Evolutionary conservation across 768 basidiomycete genomes (phyloP), one percentile per base, ranked within the genome.

Genomic region (Termitomyces bulborhizus): DNA sequence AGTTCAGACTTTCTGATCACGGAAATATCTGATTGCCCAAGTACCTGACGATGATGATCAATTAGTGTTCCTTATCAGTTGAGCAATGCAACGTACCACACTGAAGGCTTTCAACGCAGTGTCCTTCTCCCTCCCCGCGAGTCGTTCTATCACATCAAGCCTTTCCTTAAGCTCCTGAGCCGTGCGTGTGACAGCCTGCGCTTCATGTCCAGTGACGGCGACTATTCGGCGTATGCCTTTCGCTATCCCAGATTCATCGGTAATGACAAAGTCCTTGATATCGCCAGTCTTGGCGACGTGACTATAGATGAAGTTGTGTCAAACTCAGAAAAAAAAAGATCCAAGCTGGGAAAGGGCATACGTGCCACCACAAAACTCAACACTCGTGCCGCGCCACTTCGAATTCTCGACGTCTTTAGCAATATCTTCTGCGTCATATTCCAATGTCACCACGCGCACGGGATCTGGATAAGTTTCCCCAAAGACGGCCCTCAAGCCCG

Each of bases 301-400:
- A 1, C 92, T 93, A 41, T 8, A 18, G 55, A 34, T 39, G 29
- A n/a, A 56, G 9, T 27, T 18, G 4, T 45, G 29, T 46, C 31
- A 39, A 27, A 26, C 27, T 26, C 13, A 46, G 4, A 4, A 34
- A 12, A 9, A 52, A n/a, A 39, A 21, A 21, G 21, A 26, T 42
- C 8, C 34, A 36, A n/a, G 37, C 9, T n/a, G 26, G 37, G 24
- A 51, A 53, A 46, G 24, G 42, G 82, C 91, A 69, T 63, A 93
- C 84, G 97, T 99, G 70, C 97, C 97, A 71, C 97, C 97, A 68
- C 97, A 99, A 68, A 99, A 96, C 72, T 99, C 97, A 59, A 97
- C 83, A 68, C 90, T 94, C 11, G 96, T 97, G 29, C 71, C 73
- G 46, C 90, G 76, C 97, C 97, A 99, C 71, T 88, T 92, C 3